Evolutionary conservation across 2,329 filamentous ascomycete genomes (phyloP).

Genomic region (Monosporascus ibericus): DNA sequence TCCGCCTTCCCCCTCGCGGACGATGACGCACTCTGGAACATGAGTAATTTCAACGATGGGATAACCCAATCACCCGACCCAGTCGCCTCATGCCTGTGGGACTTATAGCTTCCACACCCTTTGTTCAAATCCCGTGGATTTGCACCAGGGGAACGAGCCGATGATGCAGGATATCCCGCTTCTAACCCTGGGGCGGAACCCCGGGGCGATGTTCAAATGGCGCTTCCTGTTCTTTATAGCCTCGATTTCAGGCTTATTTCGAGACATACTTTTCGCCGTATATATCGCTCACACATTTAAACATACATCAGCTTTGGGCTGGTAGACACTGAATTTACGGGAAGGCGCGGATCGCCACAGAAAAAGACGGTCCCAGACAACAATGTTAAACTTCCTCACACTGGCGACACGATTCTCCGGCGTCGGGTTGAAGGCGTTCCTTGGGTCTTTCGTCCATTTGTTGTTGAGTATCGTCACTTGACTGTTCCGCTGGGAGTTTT

Average conservation of each 20-base stretch:
- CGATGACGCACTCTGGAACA: constrained; percentile 32
- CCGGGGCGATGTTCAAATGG: background rate
- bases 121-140: background rate
- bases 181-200: background rate
- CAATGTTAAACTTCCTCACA: background rate
- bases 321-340: background rate
- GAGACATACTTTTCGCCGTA: background rate
- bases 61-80: constrained; percentile 28
- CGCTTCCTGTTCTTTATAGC: too few relatives aligned
- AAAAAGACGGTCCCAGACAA: background rate
- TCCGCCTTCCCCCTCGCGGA: constrained; percentile 45
- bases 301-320: background rate
- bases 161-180: background rate
- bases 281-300: background rate
- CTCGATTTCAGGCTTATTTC: too few relatives aligned
- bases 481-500: background rate
- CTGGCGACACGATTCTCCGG: background rate
- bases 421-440: background rate
- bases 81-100: constrained; percentile 25
- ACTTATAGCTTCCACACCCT: constrained; percentile 1
- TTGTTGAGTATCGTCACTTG: background rate
- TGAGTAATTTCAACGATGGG: constrained; percentile 31
- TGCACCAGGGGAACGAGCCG: background rate
- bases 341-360: background rate
- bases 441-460: background rate